These are phyloP conservation scores for Dioscorea alata DNA, from an alignment of 106 monocot species.

Conservation along the genomic window DNA sequence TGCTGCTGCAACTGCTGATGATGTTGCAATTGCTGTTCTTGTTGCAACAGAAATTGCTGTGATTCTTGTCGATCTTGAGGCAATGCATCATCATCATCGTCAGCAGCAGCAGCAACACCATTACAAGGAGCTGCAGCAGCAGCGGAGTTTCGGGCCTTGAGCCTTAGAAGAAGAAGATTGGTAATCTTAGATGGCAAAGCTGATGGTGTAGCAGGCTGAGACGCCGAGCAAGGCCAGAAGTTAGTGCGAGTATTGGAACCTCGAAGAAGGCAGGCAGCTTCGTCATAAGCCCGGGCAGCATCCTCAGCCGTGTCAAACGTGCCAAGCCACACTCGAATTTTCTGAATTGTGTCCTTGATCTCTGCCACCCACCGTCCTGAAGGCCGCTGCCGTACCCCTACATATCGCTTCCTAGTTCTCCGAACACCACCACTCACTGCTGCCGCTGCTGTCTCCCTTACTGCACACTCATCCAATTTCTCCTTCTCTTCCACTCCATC, in stretches of 20 bases:
- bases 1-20: not conserved
- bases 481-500: not conserved
- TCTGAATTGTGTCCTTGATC: conserved; percentile 38
- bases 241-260: conserved; percentile 22
- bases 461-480: not conserved
- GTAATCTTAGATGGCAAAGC: conserved; percentile 35
- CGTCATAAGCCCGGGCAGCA: conserved; percentile 32
- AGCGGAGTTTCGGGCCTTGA: conserved; percentile 22
- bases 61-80: conserved; percentile 3
- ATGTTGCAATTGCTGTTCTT: not conserved
- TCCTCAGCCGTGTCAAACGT: conserved; percentile 52
- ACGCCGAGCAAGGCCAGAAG: conserved; percentile 20
- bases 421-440: conserved; percentile 6
- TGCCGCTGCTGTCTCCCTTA: not conserved
- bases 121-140: not conserved
- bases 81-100: not conserved
- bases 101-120: not conserved
- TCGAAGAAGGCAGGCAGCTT: conserved; percentile 23
- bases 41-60: not conserved
- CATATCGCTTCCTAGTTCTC: conserved; percentile 21
- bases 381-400: conserved; percentile 32
- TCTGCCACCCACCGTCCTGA: conserved; percentile 37
- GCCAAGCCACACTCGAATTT: conserved; percentile 49
- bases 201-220: conserved; percentile 5
- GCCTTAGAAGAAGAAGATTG: conserved; percentile 31